These are phyloP conservation scores for Pelargonium fulgidum DNA, from an alignment of 441 rosid species.

Conservation along the genomic window DNA sequence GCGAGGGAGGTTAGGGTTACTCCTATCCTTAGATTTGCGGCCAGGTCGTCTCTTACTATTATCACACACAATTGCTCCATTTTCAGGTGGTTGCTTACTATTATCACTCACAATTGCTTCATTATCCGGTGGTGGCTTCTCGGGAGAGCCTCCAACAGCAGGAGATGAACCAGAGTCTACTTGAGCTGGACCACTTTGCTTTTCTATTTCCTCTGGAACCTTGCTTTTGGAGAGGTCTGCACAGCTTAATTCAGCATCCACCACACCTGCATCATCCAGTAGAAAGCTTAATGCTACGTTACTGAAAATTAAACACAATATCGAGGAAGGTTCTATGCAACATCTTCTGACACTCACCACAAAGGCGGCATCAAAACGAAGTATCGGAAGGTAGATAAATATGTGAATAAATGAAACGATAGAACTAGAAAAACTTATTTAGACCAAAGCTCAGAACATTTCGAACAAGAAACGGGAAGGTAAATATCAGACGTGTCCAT, in stretches of 20 bases:
- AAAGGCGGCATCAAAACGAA: background rate
- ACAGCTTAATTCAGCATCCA: conserved; percentile 23
- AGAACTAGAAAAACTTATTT: background rate
- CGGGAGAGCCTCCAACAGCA: conserved; percentile 18
- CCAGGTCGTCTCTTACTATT: conserved; percentile 24
- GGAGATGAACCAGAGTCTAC: conserved; percentile 18
- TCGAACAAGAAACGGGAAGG: too few species aligned
- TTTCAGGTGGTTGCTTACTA: conserved; percentile 21
- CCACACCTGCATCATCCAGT: conserved; percentile 30
- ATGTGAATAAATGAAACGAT: background rate
- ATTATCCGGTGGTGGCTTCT: conserved; percentile 21
- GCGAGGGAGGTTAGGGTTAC: conserved; percentile 36
- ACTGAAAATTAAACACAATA: background rate
- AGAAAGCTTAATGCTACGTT: too few species aligned
- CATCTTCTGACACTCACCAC: background rate
- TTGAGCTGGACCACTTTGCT: conserved; percentile 26
- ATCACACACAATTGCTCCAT: conserved; percentile 26
- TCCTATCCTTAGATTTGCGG: conserved; percentile 35
- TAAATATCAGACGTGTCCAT: background rate
- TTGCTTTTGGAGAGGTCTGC: conserved; percentile 26
- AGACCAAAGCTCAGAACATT: background rate
- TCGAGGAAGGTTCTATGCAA: background rate
- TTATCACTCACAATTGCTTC: conserved; percentile 26
- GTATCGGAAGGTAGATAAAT: background rate
- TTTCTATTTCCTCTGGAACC: conserved; percentile 26